Evolutionary conservation across 768 basidiomycete genomes (phyloP), one percentile per base, ranked within the genome.

Genomic region (Leccinum subgranulosum): DNA sequence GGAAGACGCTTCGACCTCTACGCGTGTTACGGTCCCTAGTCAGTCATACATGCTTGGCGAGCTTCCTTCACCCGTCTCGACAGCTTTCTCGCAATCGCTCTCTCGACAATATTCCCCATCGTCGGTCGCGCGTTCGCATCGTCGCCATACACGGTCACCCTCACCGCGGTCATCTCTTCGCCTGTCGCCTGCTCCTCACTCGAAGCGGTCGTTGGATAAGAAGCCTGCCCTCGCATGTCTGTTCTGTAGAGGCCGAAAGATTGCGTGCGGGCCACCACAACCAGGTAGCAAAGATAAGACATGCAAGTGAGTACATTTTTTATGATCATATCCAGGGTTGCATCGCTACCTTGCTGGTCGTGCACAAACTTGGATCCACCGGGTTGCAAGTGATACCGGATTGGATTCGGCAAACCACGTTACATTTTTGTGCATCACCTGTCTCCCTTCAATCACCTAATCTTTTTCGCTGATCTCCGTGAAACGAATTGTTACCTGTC

Each of bases 231-330:
- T 86, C 1, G 85, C 85, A 1, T 86, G 85, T 60, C 72, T 84
- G 6, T 87, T 87, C 64, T 87, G 85, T 65, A 76, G 85, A 41
- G 84, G 84, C 6, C 76, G 85, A 43, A 87, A 87, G 72, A 87
- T 87, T 51, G 86, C 86, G 9, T 87, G 86, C 58, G 85, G 86
- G 0, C 80, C 84, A 11, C 83, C 84, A 3, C 62, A 76, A 12
- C 76, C 80, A 1, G 81, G 78, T 9, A 82, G 80, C 60, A 73
- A 74, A 50, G 81, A 83, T 60, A 77, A 77, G 59, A 82, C 84
- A 0, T 87, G 85, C 84, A 85, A 85, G 86, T 86, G 62, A 77
- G 85, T 79, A 19, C 25, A 36, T 49, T 41, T 56, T 29, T 56
- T 21, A 55, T 53, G 11, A 6, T 39, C 43, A 12, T 34, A n/a